Percentiles rank a stretch among this genome's conserved stretches.
phyloP scores from a whole-genome alignment of 2,329 filamentous ascomycete species.

The Pezicula radicicola region DNA sequence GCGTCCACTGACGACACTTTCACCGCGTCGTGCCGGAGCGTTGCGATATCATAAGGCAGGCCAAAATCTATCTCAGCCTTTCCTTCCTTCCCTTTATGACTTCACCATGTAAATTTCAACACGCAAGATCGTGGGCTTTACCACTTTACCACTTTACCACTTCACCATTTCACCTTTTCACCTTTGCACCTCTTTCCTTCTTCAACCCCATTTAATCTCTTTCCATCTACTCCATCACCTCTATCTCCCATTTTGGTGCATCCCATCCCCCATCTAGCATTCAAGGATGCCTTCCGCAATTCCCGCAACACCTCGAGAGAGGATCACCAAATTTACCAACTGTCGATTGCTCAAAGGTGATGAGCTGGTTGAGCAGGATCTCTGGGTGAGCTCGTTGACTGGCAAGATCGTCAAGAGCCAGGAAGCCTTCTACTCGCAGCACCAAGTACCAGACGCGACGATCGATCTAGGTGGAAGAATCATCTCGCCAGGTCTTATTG shows the following conservation, averaged over 20 bases:
- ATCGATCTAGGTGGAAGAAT: conserved; percentile 82
- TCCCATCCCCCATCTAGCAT: background rate
- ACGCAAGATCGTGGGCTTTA: background rate
- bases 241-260: background rate
- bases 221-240: background rate
- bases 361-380: conserved; percentile 66
- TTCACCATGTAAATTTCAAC: conserved; percentile 15
- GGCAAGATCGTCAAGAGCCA: conserved; percentile 79
- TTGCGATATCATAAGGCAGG: conserved; percentile 11
- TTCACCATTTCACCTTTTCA: background rate
- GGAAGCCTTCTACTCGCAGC: conserved; percentile 64
- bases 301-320: conserved; percentile 37
- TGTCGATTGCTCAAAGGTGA: conserved; percentile 72
- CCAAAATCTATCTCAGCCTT: conserved; percentile 7
- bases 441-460: conserved; percentile 66
- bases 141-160: background rate
- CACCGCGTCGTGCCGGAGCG: background rate
- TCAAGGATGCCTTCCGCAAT: conserved; percentile 33
- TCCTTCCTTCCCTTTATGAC: conserved; percentile 7
- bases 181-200: too few species aligned
- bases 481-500: conserved; percentile 81
- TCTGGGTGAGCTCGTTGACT: conserved; percentile 82
- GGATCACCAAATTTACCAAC: conserved; percentile 86
- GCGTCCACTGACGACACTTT: background rate
- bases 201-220: background rate